Evolutionary conservation across 2,329 filamentous ascomycete genomes (phyloP).

Genomic region (Alternaria gaisen): DNA sequence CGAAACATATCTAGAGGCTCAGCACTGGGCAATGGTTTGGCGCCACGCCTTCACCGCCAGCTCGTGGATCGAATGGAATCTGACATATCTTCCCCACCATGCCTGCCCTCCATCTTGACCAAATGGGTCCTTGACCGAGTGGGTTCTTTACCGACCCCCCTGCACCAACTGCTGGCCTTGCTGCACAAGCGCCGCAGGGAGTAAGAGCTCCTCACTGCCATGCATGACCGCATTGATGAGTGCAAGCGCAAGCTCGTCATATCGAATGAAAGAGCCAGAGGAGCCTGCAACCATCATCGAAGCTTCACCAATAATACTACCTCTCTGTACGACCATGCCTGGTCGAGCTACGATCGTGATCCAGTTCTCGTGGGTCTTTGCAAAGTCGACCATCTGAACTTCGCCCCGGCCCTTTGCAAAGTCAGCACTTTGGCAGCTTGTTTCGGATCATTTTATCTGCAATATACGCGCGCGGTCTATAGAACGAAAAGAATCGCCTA

Average conservation of each 20-base stretch:
- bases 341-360: slow-evolving; percentile 26
- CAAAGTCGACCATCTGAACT: slow-evolving; percentile 26
- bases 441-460: background rate
- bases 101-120: background rate
- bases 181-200: slow-evolving; percentile 14
- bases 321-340: slow-evolving; percentile 20
- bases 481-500: background rate
- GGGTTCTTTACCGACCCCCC: background rate
- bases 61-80: slow-evolving; percentile 4
- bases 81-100: background rate
- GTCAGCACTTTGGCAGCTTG: slow-evolving; percentile 7
- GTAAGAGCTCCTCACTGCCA: slow-evolving; percentile 21
- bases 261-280: slow-evolving; percentile 25
- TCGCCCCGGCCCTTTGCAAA: slow-evolving; percentile 19
- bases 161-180: slow-evolving; percentile 15
- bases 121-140: background rate
- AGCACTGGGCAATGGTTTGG: background rate
- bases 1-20: background rate
- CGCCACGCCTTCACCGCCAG: slow-evolving; percentile 4
- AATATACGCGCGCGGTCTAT: background rate
- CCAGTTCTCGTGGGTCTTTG: slow-evolving; percentile 18
- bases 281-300: slow-evolving; percentile 20
- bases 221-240: slow-evolving; percentile 22
- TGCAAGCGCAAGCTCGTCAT: slow-evolving; percentile 30
- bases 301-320: slow-evolving; percentile 15